Base-by-base conservation (phyloP, 2,329 filamentous ascomycete species). In the Apiospora marii region DNA sequence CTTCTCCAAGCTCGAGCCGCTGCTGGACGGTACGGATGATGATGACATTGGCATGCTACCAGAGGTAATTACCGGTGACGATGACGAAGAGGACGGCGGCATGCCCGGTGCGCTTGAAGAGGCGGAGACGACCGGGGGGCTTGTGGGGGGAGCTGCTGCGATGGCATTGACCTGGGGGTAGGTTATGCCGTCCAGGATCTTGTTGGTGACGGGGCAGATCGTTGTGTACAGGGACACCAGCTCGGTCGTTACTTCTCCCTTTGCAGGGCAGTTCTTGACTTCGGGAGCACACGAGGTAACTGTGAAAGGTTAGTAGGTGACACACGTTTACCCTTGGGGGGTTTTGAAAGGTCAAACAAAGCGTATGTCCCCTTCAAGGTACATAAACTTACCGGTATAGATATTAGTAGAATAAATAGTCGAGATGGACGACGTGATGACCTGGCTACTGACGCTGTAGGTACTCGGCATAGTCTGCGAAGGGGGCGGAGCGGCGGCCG, bases 201-300 rank as follows among this genome's bases (percentile, higher is more conserved):
- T 69, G 61, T 77, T 67, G 12, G 69, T 61, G 51, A 80, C 75
- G 1, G 79, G 79, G 44, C 79, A 79, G 19, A 80, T 70, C 7
- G 79, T 80, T 4, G 79, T 80, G 37, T 80, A 81, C 67, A 80
- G 30, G 0, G 79, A 80, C 37, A 81, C 74, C 19, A 78, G 73
- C 68, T 80, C 78, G 1, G 79, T 80, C 10, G 79, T 81, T 8
- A 80, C 78, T 69, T 76, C 73, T 14, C 78, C 78, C 43, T 77
- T 27, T 46, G 73, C 77, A 43, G 79, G 77, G 67, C 79, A 80
- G 68, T 79, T 73, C 27, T 73, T 79, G 13, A 80, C 77, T 7
- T 73, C 73, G 2, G 77, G 75, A 1, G 77, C 61, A 68, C 78
- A 79, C 24, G 77, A 79, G 8, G 77, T 78, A n/a, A 79, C 53